A percentile compares a stretch with the other conserved stretches of the same genome.
These are phyloP conservation scores for Xylaria castorea DNA, from an alignment of 495 filamentous ascomycete species.

Conservation along the genomic window DNA sequence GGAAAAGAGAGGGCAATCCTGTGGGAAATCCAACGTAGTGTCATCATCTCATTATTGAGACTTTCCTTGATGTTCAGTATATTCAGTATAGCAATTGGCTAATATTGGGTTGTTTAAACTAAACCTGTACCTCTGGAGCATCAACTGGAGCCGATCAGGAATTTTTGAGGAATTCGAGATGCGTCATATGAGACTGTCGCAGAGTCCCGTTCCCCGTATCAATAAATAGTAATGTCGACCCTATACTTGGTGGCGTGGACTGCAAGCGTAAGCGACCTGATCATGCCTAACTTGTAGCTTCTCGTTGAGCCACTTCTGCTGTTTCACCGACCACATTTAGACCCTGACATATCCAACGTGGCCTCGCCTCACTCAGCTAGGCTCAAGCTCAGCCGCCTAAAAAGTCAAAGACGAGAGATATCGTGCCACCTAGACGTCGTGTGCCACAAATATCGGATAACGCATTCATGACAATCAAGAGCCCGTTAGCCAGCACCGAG, in stretches of 20 bases:
- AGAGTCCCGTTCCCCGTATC: not conserved
- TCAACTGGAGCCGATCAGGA: not conserved
- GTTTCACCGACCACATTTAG: not conserved
- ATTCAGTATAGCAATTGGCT: not conserved
- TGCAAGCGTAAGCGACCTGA: conserved; percentile 17
- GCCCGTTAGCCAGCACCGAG: not conserved
- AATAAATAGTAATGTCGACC: not conserved
- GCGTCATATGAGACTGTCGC: not conserved
- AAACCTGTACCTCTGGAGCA: not conserved
- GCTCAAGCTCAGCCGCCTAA: not conserved
- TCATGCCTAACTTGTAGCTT: not conserved
- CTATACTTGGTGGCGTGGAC: not conserved
- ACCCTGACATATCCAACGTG: not conserved
- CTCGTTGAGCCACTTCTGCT: not conserved
- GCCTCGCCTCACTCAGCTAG: not conserved
- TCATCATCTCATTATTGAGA: not conserved
- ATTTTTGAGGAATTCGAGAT: not conserved
- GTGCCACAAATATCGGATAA: not conserved
- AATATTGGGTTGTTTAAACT: not conserved
- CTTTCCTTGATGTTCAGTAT: not conserved
- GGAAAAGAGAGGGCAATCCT: not conserved
- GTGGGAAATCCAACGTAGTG: not conserved
- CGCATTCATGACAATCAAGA: not conserved
- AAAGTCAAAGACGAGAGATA: not conserved
- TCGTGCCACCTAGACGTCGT: not conserved